phyloP scores from a whole-genome alignment of 1,284 basidiomycete species.

The Ustilago hordei region DNA sequence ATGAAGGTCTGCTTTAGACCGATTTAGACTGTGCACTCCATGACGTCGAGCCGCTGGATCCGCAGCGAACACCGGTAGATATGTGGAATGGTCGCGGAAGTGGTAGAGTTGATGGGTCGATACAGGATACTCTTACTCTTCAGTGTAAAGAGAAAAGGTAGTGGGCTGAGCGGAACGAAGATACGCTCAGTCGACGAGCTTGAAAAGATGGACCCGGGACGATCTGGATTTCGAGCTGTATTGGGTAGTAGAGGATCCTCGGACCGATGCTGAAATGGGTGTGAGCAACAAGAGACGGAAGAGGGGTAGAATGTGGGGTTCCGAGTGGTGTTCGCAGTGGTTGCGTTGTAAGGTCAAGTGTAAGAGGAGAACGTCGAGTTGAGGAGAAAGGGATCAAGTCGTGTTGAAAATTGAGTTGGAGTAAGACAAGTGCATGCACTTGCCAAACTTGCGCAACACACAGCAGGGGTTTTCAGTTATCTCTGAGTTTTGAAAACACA shows the following conservation, averaged over 20 bases:
- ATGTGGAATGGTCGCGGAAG: not conserved
- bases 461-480: not conserved
- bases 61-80: not conserved
- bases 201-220: not conserved
- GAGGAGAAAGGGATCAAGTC: not conserved
- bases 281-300: not conserved
- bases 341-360: not conserved
- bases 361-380: not conserved
- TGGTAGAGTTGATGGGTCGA: not conserved
- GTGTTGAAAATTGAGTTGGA: not conserved
- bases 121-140: too few species aligned
- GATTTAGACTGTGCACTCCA: not conserved
- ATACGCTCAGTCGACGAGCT: not conserved
- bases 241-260: not conserved
- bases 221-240: not conserved
- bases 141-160: not conserved
- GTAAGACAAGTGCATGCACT: slow-evolving; percentile 3
- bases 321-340: not conserved
- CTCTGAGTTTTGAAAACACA: too few species aligned
- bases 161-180: not conserved
- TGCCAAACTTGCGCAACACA: not conserved
- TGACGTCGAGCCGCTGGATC: not conserved
- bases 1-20: not conserved
- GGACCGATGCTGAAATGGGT: not conserved
- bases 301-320: not conserved